Evolutionary conservation across 1,139 yeast species (phyloP).

Genomic region (Cylindricascospora bacillispora): DNA sequence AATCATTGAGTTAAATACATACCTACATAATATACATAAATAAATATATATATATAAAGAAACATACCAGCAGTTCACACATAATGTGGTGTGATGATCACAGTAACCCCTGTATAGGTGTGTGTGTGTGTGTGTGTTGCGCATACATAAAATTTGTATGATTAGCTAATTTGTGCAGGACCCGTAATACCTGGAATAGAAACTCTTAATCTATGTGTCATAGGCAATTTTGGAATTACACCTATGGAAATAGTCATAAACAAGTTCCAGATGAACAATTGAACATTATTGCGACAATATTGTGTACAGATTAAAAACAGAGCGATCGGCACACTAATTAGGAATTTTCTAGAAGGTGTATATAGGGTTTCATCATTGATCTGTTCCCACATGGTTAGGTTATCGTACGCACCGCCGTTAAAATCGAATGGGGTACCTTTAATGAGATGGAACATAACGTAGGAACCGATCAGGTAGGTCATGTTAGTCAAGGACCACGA

Average conservation of each 20-base stretch:
- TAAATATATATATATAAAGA: no score
- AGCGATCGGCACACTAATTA: conserved; percentile 81
- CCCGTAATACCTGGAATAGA: conserved; percentile 37
- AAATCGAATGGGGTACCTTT: conserved; percentile 97
- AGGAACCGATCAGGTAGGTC: conserved; percentile 61
- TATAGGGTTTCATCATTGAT: conserved; percentile 94
- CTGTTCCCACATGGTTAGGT: conserved; percentile 98
- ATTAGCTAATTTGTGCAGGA: conserved; percentile 26
- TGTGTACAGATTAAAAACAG: conserved; percentile 82
- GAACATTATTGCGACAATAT: conserved; percentile 74
- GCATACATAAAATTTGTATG: no score
- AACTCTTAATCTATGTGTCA: conserved; percentile 65
- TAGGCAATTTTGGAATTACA: conserved; percentile 83
- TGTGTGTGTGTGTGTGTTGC: no score
- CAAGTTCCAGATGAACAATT: conserved; percentile 67
- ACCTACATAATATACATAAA: no score
- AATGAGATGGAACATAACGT: conserved; percentile 91
- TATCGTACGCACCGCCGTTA: conserved; percentile 92
- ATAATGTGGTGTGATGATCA: no score
- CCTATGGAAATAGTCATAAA: conserved; percentile 64
- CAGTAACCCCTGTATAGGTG: no score
- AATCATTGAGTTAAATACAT: no score
- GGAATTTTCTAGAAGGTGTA: conserved; percentile 89
- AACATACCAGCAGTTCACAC: no score
- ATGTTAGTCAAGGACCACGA: conserved; percentile 6